phyloP scores from a whole-genome alignment of 371 early-diverging fungal species.

The Mycotypha africana region DNA sequence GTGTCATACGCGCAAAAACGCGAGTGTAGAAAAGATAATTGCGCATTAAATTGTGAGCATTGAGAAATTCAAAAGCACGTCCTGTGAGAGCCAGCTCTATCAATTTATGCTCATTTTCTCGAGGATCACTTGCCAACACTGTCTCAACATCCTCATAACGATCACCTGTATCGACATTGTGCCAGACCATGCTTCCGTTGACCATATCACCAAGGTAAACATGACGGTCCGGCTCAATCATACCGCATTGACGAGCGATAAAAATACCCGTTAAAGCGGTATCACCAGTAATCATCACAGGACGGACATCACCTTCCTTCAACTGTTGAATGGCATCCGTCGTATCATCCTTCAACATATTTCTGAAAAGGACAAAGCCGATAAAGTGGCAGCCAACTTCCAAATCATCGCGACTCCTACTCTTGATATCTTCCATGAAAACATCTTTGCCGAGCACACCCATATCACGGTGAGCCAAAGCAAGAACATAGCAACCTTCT shows the following conservation, averaged over 20 bases:
- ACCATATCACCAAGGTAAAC: constrained; percentile 46
- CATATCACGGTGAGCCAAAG: constrained; percentile 53
- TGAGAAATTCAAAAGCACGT: constrained; percentile 52
- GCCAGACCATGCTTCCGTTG: constrained; percentile 40
- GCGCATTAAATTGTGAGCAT: constrained; percentile 32
- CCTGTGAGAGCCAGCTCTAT: constrained; percentile 67
- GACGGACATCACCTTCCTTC: constrained; percentile 63
- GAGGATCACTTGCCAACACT: constrained; percentile 20
- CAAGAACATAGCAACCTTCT: constrained; percentile 74
- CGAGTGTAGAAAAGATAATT: constrained; percentile 43
- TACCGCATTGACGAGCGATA: constrained; percentile 72
- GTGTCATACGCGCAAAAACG: constrained; percentile 74
- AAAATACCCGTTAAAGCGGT: constrained; percentile 80
- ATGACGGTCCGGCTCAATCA: constrained; percentile 46
- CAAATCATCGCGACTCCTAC: constrained; percentile 51
- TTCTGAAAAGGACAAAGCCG: constrained; percentile 81
- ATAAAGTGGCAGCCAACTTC: constrained; percentile 59
- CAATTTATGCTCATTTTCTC: constrained; percentile 20
- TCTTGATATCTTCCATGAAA: constrained; percentile 32
- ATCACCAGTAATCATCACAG: constrained; percentile 92
- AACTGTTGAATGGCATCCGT: constrained; percentile 63
- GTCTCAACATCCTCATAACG: constrained; percentile 30
- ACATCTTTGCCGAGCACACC: constrained; percentile 39
- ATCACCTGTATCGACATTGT: constrained; percentile 43
- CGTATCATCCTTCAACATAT: constrained; percentile 79